A percentile compares a stretch with the other conserved stretches of the same genome.
Evolutionary conservation across 2,329 filamentous ascomycete species (phyloP).

Genomic region (Beauveria medogensis): DNA sequence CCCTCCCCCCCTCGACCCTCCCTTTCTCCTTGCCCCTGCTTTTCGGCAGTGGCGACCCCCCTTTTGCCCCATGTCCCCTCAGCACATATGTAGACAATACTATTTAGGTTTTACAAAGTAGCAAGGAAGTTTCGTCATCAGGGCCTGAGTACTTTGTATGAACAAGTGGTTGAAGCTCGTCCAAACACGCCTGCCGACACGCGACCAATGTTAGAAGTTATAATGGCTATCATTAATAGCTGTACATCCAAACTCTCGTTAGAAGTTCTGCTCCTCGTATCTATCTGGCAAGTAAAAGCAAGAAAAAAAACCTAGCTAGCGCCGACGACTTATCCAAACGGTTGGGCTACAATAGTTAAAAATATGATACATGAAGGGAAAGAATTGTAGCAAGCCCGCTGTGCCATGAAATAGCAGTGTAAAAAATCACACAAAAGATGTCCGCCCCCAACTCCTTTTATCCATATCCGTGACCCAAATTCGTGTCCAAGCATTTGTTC

Average conservation of each 20-base stretch:
- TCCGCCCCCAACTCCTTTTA: background rate
- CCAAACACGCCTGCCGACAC: no score
- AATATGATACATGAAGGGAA: background rate
- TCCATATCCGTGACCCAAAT: background rate
- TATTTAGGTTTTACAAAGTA: no score
- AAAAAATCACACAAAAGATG: background rate
- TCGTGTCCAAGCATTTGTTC: background rate
- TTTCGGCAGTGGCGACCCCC: no score
- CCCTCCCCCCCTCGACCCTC: no score
- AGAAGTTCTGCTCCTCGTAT: background rate
- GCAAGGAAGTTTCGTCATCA: no score
- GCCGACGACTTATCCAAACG: background rate
- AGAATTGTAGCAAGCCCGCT: background rate
- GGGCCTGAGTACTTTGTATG: no score
- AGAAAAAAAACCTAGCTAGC: background rate
- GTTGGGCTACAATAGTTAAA: background rate
- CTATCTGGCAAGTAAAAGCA: background rate
- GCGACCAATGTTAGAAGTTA: background rate
- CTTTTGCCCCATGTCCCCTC: no score
- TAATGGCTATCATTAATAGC: background rate
- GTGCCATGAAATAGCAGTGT: background rate
- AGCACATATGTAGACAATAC: no score
- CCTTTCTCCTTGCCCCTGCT: no score
- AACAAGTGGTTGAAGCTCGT: no score
- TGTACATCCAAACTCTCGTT: background rate